Evolutionary conservation across 2,329 filamentous ascomycete species (phyloP), one percentile per base, ranked within the genome.

Genomic region (Oidium heveae): DNA sequence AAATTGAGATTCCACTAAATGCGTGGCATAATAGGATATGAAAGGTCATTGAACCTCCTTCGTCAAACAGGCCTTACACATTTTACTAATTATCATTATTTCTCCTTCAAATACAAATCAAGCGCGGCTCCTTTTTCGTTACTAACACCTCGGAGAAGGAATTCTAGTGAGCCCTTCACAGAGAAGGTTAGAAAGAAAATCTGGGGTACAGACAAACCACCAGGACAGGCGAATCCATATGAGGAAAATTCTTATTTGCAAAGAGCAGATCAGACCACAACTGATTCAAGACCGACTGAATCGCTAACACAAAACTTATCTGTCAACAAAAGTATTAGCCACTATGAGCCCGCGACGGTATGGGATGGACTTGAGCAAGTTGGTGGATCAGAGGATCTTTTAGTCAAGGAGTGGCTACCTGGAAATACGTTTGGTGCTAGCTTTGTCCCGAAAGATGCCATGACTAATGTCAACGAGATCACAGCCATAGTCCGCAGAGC

Each of bases 351-450:
- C 18, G 70, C 74, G 28, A 63, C 63, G 36, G 71, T 66, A 3
- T 76, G 74, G 72, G 66, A 74, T 54, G 72, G 71, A 0, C 63
- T 82, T 56, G 69, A 74, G 59, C 67, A 66, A 52, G 68, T 82
- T 36, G 79, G 79, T 39, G 67, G 67, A 7, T 69, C 71, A 56
- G 61, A 70, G 50, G 67, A 66, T 43, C 64, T 62, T 56, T 71
- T 68, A 68, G 62, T 69, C 44, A 66, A 66, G 39, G 49, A 52
- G 18, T 62, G 66, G 50, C 63, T 64, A 34, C 57, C 63, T 15
- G 61, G 63, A 15, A 67, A 74, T 63, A 59, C 32, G 72, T 70
- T 58, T 56, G 60, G 51, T 18, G 13, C 9, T 13, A 65, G 68
- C 12, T 72, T 73, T 59, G 60, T 69, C 56, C 63, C 67, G 12